Evolutionary conservation across 2,329 filamentous ascomycete species (phyloP).

Genomic region (Stylonectria norvegica): DNA sequence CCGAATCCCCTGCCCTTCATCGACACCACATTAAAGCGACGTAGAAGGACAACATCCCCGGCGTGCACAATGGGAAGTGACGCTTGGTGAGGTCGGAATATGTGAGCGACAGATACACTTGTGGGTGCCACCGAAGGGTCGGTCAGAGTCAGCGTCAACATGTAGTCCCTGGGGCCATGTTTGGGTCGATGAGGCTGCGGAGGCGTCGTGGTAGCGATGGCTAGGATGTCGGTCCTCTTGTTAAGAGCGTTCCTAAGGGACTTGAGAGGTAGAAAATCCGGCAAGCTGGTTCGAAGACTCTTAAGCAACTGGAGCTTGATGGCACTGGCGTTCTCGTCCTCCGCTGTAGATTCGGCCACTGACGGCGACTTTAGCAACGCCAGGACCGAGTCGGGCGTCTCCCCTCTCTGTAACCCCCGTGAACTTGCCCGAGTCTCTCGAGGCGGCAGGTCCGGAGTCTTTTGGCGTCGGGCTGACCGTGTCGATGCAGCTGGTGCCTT

Average conservation of each 20-base stretch:
- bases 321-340: conserved; percentile 29
- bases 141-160: conserved; percentile 55
- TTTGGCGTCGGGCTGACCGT: conserved; percentile 20
- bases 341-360: conserved; percentile 21
- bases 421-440: conserved; percentile 24
- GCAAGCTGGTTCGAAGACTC: conserved; percentile 46
- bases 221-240: conserved; percentile 52
- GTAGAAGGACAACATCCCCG: conserved; percentile 58
- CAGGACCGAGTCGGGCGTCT: conserved; percentile 19
- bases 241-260: conserved; percentile 48
- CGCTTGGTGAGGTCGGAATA: conserved; percentile 57
- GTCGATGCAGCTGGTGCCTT: conserved; percentile 21
- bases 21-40: conserved; percentile 52
- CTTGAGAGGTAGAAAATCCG: conserved; percentile 52
- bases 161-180: conserved; percentile 56
- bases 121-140: conserved; percentile 53
- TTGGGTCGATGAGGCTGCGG: conserved; percentile 53
- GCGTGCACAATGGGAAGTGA: conserved; percentile 52
- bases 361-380: conserved; percentile 28
- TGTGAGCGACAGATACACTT: conserved; percentile 50
- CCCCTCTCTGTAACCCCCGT: conserved; percentile 16
- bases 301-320: conserved; percentile 47
- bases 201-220: conserved; percentile 50
- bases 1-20: conserved; percentile 55
- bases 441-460: conserved; percentile 19